A percentile compares a stretch with the other conserved stretches of the same genome.
Evolutionary conservation across 805 yeast species (phyloP).

Genomic region (Pichia scutulata): DNA sequence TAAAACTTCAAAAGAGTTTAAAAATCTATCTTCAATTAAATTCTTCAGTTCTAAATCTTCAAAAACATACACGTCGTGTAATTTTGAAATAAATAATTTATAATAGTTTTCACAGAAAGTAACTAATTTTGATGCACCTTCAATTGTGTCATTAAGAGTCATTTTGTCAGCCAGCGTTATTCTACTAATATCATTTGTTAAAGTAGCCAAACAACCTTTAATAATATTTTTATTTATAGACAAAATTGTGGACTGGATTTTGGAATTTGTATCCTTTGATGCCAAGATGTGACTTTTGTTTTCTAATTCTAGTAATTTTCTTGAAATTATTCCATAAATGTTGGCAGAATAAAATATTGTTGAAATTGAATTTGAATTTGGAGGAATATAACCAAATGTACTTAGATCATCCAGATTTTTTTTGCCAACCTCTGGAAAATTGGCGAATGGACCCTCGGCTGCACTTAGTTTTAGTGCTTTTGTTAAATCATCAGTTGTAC

Average conservation of each 20-base stretch:
- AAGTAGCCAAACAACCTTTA: slow-evolving; percentile 19
- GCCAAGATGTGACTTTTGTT: slow-evolving; percentile 31
- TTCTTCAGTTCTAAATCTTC: slow-evolving; percentile 15
- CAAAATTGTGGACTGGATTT: slow-evolving; percentile 6
- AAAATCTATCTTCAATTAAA: slow-evolving; percentile 29
- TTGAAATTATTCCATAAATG: slow-evolving; percentile 35
- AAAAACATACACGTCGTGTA: slow-evolving; percentile 18
- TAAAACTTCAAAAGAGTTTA: slow-evolving; percentile 27
- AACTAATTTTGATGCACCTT: slow-evolving; percentile 33
- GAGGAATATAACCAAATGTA: slow-evolving; percentile 53
- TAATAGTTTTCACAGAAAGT: slow-evolving; percentile 33
- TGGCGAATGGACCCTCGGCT: slow-evolving; percentile 4
- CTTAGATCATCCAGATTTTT: slow-evolving; percentile 11
- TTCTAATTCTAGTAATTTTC: slow-evolving; percentile 30
- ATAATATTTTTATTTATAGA: slow-evolving; percentile 22
- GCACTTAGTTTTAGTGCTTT: slow-evolving; percentile 13
- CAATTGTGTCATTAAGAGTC: slow-evolving; percentile 22
- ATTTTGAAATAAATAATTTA: slow-evolving; percentile 27
- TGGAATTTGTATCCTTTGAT: slow-evolving; percentile 29
- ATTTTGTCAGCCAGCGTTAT: slow-evolving; percentile 32
- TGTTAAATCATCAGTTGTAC: slow-evolving; percentile 33
- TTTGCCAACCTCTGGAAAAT: slow-evolving; percentile 2
- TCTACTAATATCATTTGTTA: slow-evolving; percentile 21
- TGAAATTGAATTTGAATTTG: slow-evolving; percentile 54
- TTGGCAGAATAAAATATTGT: slow-evolving; percentile 44